These are phyloP conservation scores for Uncinocarpus reesii DNA, from an alignment of 2,329 filamentous ascomycete species.

Conservation along the genomic window DNA sequence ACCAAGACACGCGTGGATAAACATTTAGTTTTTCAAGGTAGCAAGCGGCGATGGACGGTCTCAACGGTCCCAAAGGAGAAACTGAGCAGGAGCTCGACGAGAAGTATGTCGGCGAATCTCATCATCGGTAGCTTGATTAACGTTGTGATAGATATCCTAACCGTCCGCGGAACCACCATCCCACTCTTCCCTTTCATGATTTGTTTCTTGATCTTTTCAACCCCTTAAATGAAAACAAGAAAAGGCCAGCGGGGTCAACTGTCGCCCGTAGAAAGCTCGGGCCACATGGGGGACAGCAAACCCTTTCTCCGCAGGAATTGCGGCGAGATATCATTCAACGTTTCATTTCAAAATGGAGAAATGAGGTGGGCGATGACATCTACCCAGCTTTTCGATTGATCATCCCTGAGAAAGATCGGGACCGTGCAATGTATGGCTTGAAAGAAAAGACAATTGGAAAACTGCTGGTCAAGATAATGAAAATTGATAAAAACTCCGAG, in stretches of 20 bases:
- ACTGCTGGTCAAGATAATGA: slow-evolving; percentile 81
- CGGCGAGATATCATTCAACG: slow-evolving; percentile 70
- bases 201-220: slow-evolving; percentile 72
- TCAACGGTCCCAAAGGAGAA: slow-evolving; percentile 4
- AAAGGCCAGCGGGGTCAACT: slow-evolving; percentile 50
- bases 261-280: slow-evolving; percentile 49
- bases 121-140: not conserved
- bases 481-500: slow-evolving; percentile 81
- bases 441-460: slow-evolving; percentile 89
- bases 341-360: slow-evolving; percentile 79
- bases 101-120: slow-evolving; percentile 30
- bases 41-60: not conserved
- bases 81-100: slow-evolving; percentile 41
- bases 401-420: slow-evolving; percentile 82
- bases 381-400: slow-evolving; percentile 89
- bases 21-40: no score
- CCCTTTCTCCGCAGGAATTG: slow-evolving; percentile 62
- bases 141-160: slow-evolving; percentile 59
- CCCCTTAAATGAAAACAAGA: slow-evolving; percentile 66
- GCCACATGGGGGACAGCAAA: slow-evolving; percentile 33
- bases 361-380: slow-evolving; percentile 81
- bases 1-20: no score
- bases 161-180: slow-evolving; percentile 67
- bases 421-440: slow-evolving; percentile 83
- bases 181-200: slow-evolving; percentile 71